phyloP scores from a whole-genome alignment of 306 rosid genomes.

The Aeschynomene evenia region DNA sequence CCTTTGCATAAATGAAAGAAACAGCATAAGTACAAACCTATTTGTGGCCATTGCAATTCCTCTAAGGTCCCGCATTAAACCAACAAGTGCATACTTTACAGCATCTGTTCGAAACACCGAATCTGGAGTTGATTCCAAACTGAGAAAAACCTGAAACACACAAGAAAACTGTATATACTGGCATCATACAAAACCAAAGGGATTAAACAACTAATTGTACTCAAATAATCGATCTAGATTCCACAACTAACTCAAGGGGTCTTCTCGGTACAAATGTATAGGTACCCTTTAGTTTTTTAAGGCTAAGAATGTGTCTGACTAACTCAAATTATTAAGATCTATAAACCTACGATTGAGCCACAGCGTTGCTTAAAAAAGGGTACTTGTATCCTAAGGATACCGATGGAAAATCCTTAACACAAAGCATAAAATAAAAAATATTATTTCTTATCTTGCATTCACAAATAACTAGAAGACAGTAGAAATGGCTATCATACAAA shows the following conservation, averaged over 20 bases:
- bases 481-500: background rate
- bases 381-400: too few species aligned
- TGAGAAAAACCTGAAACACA: constrained; percentile 69
- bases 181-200: background rate
- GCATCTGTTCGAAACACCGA: constrained; percentile 84
- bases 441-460: constrained; percentile 2
- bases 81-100: constrained; percentile 80
- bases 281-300: too few species aligned
- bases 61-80: constrained; percentile 96
- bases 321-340: too few species aligned
- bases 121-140: constrained; percentile 92
- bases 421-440: background rate
- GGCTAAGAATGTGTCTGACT: too few species aligned
- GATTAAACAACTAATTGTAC: background rate
- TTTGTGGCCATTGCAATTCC: constrained; percentile 99
- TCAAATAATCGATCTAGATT: constrained; percentile 23
- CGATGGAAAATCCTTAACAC: background rate
- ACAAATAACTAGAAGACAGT: background rate
- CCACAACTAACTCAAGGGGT: background rate
- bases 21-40: constrained; percentile 49
- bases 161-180: constrained; percentile 11
- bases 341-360: too few species aligned
- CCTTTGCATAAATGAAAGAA: constrained; percentile 19
- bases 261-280: too few species aligned
- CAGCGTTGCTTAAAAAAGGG: too few species aligned